These are phyloP conservation scores for Aspergillus brunneoviolaceus DNA, from an alignment of 2,329 filamentous ascomycete genomes.

Conservation along the genomic window DNA sequence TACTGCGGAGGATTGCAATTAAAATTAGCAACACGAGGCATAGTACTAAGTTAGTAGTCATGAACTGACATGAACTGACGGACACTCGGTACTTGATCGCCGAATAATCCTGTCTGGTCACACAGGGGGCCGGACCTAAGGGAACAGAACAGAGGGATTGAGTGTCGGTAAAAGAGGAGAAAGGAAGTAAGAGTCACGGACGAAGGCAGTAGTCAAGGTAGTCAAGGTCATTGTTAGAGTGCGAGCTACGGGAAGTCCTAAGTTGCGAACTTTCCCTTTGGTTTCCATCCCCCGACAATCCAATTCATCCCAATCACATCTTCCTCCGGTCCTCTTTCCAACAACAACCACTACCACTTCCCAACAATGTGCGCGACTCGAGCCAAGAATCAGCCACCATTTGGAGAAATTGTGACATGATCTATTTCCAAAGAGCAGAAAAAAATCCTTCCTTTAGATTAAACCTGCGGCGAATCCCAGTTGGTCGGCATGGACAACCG, in stretches of 20 bases:
- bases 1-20: background rate
- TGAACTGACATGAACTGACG: background rate
- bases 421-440: too few relatives aligned
- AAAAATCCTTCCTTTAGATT: too few relatives aligned
- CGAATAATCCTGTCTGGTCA: background rate
- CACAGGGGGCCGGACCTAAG: background rate
- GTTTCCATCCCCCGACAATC: background rate
- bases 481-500: background rate
- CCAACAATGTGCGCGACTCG: background rate
- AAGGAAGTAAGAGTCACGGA: background rate
- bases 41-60: too few relatives aligned
- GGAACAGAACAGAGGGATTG: background rate
- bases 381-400: background rate
- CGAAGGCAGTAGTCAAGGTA: too few relatives aligned
- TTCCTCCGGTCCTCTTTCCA: background rate
- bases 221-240: too few relatives aligned
- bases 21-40: background rate
- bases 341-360: background rate
- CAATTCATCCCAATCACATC: background rate
- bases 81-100: background rate
- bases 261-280: too few relatives aligned
- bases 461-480: too few relatives aligned
- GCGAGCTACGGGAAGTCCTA: too few relatives aligned
- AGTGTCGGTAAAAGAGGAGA: background rate
- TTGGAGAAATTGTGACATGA: background rate